A percentile compares a stretch with the other conserved stretches of the same genome.
phyloP scores from a whole-genome alignment of 768 basidiomycete genomes.

The Lentinus tigrinus region DNA sequence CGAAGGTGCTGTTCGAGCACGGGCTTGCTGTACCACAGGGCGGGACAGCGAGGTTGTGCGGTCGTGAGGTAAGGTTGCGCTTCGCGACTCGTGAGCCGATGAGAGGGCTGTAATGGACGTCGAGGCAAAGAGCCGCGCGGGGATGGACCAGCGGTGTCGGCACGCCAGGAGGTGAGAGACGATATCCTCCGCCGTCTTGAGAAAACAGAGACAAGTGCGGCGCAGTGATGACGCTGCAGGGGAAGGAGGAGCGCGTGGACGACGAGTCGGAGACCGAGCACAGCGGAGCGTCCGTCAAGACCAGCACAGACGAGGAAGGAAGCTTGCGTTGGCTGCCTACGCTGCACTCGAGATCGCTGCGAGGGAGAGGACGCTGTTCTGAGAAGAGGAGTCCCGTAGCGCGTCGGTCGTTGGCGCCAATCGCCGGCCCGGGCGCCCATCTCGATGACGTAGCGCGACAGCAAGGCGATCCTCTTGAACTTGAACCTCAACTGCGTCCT shows the following conservation, averaged over 20 bases:
- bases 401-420: background rate
- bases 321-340: background rate
- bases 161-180: background rate
- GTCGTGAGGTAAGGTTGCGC: background rate
- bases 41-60: background rate
- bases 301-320: background rate
- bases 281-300: background rate
- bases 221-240: background rate
- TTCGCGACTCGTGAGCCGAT: too few relatives aligned
- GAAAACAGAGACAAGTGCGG: background rate
- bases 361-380: conserved; percentile 6
- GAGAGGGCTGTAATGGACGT: background rate
- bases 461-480: too few relatives aligned
- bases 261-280: background rate
- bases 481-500: too few relatives aligned
- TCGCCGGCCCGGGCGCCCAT: background rate
- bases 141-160: background rate
- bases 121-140: background rate
- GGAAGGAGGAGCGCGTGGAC: background rate
- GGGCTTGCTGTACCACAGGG: background rate
- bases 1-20: background rate
- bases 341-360: background rate
- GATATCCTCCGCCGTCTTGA: background rate
- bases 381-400: background rate
- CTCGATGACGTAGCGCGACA: too few relatives aligned